Evolutionary conservation across 768 basidiomycete species (phyloP).

Genomic region (Nevesoporus exiguus): DNA sequence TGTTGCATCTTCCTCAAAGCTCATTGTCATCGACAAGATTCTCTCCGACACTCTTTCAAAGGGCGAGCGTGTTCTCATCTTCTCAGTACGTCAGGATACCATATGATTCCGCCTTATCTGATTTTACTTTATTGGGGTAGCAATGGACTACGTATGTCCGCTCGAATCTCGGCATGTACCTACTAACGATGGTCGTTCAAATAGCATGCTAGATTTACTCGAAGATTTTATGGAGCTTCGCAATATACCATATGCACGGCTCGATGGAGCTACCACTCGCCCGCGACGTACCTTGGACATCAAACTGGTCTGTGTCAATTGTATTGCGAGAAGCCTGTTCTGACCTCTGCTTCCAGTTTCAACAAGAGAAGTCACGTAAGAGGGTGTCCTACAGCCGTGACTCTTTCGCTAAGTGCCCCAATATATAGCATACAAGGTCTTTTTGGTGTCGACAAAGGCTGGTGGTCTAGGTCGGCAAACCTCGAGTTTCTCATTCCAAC

Average conservation of each 20-base stretch:
- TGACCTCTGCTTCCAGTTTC: constrained; percentile 40
- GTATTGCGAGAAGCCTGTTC: not conserved
- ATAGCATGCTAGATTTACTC: constrained; percentile 63
- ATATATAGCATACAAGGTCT: constrained; percentile 56
- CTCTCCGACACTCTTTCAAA: constrained; percentile 53
- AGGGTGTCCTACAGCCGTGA: not conserved
- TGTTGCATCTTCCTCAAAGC: constrained; percentile 53
- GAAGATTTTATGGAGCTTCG: constrained; percentile 65
- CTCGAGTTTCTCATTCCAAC: not conserved
- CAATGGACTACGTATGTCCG: constrained; percentile 53
- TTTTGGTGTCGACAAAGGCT: constrained; percentile 66
- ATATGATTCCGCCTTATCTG: not conserved
- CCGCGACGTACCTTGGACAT: constrained; percentile 58
- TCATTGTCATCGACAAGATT: constrained; percentile 57
- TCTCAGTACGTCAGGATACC: constrained; percentile 45
- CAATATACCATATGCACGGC: constrained; percentile 54
- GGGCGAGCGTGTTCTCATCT: constrained; percentile 63
- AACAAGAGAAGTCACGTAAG: constrained; percentile 55
- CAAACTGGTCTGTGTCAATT: constrained; percentile 40
- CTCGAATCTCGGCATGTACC: not conserved
- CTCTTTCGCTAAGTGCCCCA: constrained; percentile 3
- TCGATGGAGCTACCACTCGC: constrained; percentile 54
- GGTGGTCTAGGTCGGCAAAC: constrained; percentile 56
- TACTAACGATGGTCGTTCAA: constrained; percentile 3
- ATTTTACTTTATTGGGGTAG: constrained; percentile 30